Conservation (phyloP, 1,284 basidiomycete genomes). For the Thecaphora thlaspeos region DNA sequence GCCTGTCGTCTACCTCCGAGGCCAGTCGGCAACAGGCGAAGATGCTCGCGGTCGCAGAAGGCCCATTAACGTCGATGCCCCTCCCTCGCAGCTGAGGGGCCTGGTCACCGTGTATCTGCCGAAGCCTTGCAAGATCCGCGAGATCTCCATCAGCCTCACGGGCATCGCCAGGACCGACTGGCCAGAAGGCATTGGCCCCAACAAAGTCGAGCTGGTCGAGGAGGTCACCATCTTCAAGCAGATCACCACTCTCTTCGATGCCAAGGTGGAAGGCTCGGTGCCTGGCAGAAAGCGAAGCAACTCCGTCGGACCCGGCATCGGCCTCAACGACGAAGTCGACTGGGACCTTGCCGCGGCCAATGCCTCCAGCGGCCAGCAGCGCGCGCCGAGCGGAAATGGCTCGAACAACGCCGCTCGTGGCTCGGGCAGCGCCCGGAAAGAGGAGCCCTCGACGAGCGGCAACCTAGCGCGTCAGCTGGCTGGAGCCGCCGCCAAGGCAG, state of each 20-base stretch:
- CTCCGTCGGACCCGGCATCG: conserved; percentile 76
- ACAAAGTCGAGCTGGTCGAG: conserved; percentile 76
- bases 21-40: conserved; percentile 43
- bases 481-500: conserved; percentile 44
- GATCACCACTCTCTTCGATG: conserved; percentile 69
- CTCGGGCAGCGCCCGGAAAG: conserved; percentile 1
- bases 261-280: conserved; percentile 8
- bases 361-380: conserved; percentile 1
- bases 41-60: conserved; percentile 39
- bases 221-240: conserved; percentile 75
- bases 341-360: conserved; percentile 50
- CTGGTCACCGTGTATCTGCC: conserved; percentile 75
- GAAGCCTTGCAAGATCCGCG: conserved; percentile 82
- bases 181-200: conserved; percentile 83
- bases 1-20: conserved; percentile 53
- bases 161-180: conserved; percentile 71
- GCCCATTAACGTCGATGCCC: conserved; percentile 59
- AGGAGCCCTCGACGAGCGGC: conserved; percentile 8
- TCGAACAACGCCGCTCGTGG: not conserved
- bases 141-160: conserved; percentile 75
- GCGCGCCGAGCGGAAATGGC: not conserved
- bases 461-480: conserved; percentile 40
- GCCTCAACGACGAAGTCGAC: conserved; percentile 59
- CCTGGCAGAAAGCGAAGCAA: conserved; percentile 61
- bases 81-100: conserved; percentile 81